Evolutionary conservation across 768 basidiomycete species (phyloP).

Genomic region (Chalciporus piperatus): DNA sequence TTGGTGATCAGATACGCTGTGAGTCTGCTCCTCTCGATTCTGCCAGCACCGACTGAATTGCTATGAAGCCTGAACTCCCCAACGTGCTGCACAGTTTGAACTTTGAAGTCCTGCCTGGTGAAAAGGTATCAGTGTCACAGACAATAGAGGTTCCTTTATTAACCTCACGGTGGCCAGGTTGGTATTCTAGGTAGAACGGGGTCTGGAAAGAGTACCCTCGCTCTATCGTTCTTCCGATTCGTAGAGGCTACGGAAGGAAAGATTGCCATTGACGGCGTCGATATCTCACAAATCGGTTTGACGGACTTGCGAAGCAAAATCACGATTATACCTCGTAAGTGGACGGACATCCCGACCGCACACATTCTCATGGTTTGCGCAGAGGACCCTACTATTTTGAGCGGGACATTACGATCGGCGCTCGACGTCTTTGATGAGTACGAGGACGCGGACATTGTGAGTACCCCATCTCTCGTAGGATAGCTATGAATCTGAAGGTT

Average conservation of each 20-base stretch:
- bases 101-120: conserved; percentile 69
- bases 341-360: background rate
- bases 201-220: conserved; percentile 78
- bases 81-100: conserved; percentile 78
- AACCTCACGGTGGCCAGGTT: conserved; percentile 37
- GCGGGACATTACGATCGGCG: conserved; percentile 76
- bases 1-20: conserved; percentile 79
- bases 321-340: conserved; percentile 73
- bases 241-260: conserved; percentile 81
- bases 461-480: conserved; percentile 18
- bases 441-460: conserved; percentile 75
- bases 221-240: conserved; percentile 84
- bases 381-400: conserved; percentile 90
- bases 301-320: conserved; percentile 76
- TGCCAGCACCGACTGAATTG: background rate
- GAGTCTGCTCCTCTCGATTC: conserved; percentile 24
- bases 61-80: conserved; percentile 73
- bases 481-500: background rate
- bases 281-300: conserved; percentile 76
- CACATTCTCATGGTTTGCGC: conserved; percentile 3
- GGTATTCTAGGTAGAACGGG: conserved; percentile 71
- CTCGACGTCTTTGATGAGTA: conserved; percentile 88
- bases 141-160: background rate
- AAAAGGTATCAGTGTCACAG: conserved; percentile 51
- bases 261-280: conserved; percentile 74